Evolutionary conservation across 805 yeast species (phyloP).

Genomic region (Saccharomycopsis sp.): DNA sequence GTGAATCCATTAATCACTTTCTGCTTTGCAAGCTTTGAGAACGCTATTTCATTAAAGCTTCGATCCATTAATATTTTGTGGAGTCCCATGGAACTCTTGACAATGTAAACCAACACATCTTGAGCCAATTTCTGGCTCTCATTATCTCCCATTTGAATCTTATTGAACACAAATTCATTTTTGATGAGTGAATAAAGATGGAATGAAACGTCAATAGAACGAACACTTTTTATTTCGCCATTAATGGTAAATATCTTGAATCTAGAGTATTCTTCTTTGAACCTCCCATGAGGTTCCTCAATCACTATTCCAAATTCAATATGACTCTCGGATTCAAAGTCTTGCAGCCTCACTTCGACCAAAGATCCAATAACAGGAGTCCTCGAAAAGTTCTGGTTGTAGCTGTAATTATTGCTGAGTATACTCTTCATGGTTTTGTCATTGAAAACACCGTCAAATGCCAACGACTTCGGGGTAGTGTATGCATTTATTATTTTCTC

Average conservation of each 20-base stretch:
- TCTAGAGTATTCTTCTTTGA: constrained; percentile 26
- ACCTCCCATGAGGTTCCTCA: constrained; percentile 28
- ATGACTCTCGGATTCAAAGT: constrained; percentile 11
- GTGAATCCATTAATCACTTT: constrained; percentile 10
- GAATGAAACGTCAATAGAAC: constrained; percentile 30
- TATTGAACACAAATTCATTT: constrained; percentile 8
- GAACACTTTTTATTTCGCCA: constrained; percentile 29
- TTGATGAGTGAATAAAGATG: constrained; percentile 29
- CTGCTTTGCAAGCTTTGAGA: constrained; percentile 13
- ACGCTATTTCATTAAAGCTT: constrained; percentile 13
- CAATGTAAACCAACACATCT: constrained; percentile 28
- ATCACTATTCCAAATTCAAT: constrained; percentile 35
- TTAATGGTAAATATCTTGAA: constrained; percentile 29
- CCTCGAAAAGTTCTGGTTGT: not conserved
- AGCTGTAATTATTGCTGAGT: not conserved
- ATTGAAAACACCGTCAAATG: not conserved
- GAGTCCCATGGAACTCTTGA: constrained; percentile 22
- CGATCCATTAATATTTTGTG: constrained; percentile 13
- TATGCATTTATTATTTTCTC: not conserved
- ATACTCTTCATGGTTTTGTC: not conserved
- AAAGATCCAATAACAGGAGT: constrained; percentile 32
- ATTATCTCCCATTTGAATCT: constrained; percentile 18
- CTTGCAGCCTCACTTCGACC: constrained; percentile 30
- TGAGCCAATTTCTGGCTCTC: constrained; percentile 25
- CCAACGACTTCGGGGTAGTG: not conserved